These are phyloP conservation scores for Marasmius tenuissimus DNA, from an alignment of 1,284 basidiomycete species.

Conservation along the genomic window DNA sequence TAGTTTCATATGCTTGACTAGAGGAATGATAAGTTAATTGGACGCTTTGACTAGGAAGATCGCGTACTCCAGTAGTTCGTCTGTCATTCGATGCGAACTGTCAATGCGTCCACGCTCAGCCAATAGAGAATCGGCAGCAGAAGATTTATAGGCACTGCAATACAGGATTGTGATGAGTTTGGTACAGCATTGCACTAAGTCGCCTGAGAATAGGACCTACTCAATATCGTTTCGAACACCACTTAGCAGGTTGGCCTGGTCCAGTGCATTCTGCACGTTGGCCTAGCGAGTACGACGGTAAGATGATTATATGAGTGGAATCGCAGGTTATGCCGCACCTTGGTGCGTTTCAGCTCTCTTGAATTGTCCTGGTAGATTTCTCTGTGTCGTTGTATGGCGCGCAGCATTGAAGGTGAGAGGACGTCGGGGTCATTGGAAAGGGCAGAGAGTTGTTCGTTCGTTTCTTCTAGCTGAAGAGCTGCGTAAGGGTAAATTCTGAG, in stretches of 20 bases:
- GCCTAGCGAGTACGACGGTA: conserved; percentile 39
- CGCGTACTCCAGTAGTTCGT: conserved; percentile 84
- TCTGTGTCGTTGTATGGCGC: conserved; percentile 87
- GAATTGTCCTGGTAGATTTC: conserved; percentile 90
- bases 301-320: not conserved
- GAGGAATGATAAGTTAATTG: conserved; percentile 9
- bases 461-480: conserved; percentile 71
- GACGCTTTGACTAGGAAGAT: not conserved
- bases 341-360: conserved; percentile 81
- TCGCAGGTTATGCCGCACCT: conserved; percentile 44
- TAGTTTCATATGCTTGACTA: conserved; percentile 97
- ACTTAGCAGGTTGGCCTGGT: conserved; percentile 84
- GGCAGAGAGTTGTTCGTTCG: conserved; percentile 71
- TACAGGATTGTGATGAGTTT: conserved; percentile 3
- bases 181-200: not conserved
- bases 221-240: conserved; percentile 96
- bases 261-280: conserved; percentile 83
- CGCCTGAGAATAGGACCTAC: conserved; percentile 43
- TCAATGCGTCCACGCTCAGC: conserved; percentile 90
- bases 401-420: conserved; percentile 82
- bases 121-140: conserved; percentile 84
- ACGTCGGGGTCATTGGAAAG: conserved; percentile 76
- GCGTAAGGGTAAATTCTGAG: conserved; percentile 12
- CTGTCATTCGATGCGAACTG: conserved; percentile 92
- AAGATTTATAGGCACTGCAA: conserved; percentile 82